phyloP scores from a whole-genome alignment of 176 grass and related monocot genomes.

The Leersia perrieri region DNA sequence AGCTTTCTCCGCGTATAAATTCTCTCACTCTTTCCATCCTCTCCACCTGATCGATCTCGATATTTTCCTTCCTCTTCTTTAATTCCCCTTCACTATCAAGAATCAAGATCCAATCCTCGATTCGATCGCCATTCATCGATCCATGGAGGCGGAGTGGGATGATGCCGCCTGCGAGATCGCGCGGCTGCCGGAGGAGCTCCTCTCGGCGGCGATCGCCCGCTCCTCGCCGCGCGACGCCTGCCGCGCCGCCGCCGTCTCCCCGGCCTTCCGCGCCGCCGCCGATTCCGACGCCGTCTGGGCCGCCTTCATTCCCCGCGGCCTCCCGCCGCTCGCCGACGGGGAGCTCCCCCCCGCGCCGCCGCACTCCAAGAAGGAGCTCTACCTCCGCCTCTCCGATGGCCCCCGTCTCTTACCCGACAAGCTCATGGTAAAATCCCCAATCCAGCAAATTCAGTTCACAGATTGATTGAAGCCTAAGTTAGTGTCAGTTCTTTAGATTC shows the following conservation, averaged over 20 bases:
- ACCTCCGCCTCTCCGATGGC: constrained; percentile 25
- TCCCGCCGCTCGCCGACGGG: constrained; percentile 22
- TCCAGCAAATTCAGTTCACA: too few relatives aligned
- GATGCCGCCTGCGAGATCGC: background rate
- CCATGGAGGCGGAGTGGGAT: background rate
- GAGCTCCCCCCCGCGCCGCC: background rate
- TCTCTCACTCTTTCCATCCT: too few relatives aligned
- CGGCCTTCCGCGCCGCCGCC: constrained; percentile 46
- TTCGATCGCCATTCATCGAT: too few relatives aligned
- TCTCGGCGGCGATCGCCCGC: background rate
- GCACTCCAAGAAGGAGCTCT: constrained; percentile 41
- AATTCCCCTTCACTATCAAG: too few relatives aligned
- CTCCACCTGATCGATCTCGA: too few relatives aligned
- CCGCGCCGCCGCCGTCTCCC: constrained; percentile 35
- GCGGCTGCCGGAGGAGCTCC: background rate
- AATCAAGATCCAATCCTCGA: too few relatives aligned
- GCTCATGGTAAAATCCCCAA: background rate
- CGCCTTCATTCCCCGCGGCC: constrained; percentile 39
- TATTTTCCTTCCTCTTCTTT: too few relatives aligned
- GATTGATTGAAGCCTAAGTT: too few relatives aligned
- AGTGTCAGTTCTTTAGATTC: background rate
- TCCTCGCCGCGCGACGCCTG: background rate
- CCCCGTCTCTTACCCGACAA: constrained; percentile 5
- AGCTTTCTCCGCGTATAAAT: too few relatives aligned
- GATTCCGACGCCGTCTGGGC: constrained; percentile 58